Conservation (phyloP, 108 stramenopile species). For the Pseudonitzschia multistriata region DNA sequence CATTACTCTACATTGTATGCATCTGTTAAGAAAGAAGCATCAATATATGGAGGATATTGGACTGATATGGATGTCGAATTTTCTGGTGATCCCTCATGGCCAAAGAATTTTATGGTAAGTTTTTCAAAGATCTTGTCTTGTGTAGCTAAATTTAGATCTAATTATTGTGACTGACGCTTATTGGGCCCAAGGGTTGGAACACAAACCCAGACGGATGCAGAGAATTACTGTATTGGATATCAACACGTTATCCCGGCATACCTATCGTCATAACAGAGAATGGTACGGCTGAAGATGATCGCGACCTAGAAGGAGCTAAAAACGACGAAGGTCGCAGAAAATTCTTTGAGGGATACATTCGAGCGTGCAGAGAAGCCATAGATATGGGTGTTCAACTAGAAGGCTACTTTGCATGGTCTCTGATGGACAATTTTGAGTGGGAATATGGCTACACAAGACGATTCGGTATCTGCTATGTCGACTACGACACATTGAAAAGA, state of each 20-base stretch:
- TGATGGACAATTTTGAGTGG: slow-evolving; percentile 97
- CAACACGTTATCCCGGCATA: slow-evolving; percentile 55
- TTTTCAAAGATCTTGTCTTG: background rate
- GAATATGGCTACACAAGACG: slow-evolving; percentile 81
- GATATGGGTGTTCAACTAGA: slow-evolving; percentile 66
- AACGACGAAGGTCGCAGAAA: slow-evolving; percentile 52
- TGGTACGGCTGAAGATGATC: slow-evolving; percentile 68
- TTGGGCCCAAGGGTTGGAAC: slow-evolving; percentile 27
- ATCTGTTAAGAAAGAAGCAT: background rate
- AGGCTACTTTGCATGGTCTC: slow-evolving; percentile 94
- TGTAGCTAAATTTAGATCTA: slow-evolving; percentile 34
- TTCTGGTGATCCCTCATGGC: slow-evolving; percentile 52
- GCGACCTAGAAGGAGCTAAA: slow-evolving; percentile 44
- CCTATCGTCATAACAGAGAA: slow-evolving; percentile 79
- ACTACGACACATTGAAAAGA: slow-evolving; percentile 79
- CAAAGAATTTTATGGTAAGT: slow-evolving; percentile 55
- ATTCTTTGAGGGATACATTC: slow-evolving; percentile 66
- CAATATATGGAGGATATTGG: slow-evolving; percentile 66
- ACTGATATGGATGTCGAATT: slow-evolving; percentile 64
- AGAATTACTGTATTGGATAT: slow-evolving; percentile 72
- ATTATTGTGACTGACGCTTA: background rate
- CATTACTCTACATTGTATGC: slow-evolving; percentile 78
- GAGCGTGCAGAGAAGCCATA: slow-evolving; percentile 69
- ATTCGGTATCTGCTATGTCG: slow-evolving; percentile 88
- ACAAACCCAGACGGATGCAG: slow-evolving; percentile 72